Percentiles rank a stretch among this genome's conserved stretches.
phyloP scores from a whole-genome alignment of 805 yeast species.

The Metschnikowia santaceciliae region DNA sequence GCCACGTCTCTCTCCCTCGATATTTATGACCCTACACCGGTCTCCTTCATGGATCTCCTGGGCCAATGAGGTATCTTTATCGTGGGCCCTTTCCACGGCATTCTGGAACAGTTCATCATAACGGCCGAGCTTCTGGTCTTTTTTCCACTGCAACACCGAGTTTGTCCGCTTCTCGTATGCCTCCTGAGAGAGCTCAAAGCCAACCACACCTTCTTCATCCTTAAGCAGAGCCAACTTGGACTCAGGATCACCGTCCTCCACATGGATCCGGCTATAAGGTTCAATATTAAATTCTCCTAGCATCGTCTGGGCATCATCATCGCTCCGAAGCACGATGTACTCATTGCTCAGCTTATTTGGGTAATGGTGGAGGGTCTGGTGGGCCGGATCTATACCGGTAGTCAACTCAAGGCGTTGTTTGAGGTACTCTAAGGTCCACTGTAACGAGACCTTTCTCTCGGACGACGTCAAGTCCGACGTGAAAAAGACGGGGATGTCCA shows the following conservation, averaged over 20 bases:
- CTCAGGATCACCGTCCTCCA: conserved; percentile 52
- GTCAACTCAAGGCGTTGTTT: conserved; percentile 57
- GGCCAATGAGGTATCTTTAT: conserved; percentile 10
- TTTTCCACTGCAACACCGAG: conserved; percentile 77
- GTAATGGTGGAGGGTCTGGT: conserved; percentile 50
- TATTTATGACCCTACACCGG: conserved; percentile 49
- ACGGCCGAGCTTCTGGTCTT: conserved; percentile 62
- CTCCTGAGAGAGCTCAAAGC: conserved; percentile 48
- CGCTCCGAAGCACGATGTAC: conserved; percentile 23
- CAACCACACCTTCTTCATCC: conserved; percentile 28
- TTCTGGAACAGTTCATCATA: conserved; percentile 46
- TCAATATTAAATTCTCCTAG: conserved; percentile 27
- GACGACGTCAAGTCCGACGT: conserved; percentile 67
- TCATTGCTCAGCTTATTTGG: conserved; percentile 36
- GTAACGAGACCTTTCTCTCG: conserved; percentile 60
- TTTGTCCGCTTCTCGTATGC: conserved; percentile 58
- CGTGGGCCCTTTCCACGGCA: conserved; percentile 16
- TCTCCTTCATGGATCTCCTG: conserved; percentile 41
- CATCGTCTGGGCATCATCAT: conserved; percentile 15
- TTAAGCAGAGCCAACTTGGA: conserved; percentile 44
- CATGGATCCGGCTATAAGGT: conserved; percentile 50
- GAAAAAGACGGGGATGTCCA: conserved; percentile 50
- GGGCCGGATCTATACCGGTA: conserved; percentile 66
- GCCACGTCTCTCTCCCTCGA: conserved; percentile 60
- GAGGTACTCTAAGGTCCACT: conserved; percentile 56